These are phyloP conservation scores for Kwoniella heveanensis DNA, from an alignment of 768 basidiomycete genomes.

Conservation along the genomic window DNA sequence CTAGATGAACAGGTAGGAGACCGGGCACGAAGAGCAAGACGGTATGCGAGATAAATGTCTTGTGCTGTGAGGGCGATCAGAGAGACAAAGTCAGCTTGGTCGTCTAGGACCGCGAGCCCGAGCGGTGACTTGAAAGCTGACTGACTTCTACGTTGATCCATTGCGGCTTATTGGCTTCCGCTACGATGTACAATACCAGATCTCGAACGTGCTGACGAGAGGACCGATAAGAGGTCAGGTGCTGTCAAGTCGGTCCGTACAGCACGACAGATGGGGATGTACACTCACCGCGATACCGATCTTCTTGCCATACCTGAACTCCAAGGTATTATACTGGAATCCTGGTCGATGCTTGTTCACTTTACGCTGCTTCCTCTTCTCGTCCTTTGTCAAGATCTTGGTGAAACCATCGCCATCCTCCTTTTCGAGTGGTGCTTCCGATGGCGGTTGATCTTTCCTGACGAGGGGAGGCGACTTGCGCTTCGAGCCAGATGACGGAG, in stretches of 20 bases:
- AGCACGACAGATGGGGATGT: background rate
- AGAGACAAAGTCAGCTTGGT: too few relatives aligned
- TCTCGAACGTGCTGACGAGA: slow-evolving; percentile 77
- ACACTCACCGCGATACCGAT: slow-evolving; percentile 79
- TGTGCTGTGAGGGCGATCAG: slow-evolving; percentile 62
- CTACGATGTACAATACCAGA: slow-evolving; percentile 75
- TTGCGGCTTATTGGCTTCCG: slow-evolving; percentile 78
- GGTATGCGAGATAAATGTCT: slow-evolving; percentile 71
- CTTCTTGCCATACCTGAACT: slow-evolving; percentile 75
- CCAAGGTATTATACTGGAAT: slow-evolving; percentile 78
- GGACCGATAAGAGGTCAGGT: background rate
- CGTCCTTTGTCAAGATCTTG: slow-evolving; percentile 47
- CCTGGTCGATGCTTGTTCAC: slow-evolving; percentile 65
- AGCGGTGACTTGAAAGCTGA: too few relatives aligned
- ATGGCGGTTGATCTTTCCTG: slow-evolving; percentile 3
- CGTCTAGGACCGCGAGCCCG: too few relatives aligned
- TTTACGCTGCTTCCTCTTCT: slow-evolving; percentile 49
- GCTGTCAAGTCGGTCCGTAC: too few relatives aligned
- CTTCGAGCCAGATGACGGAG: background rate
- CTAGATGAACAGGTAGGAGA: slow-evolving; percentile 68
- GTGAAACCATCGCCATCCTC: slow-evolving; percentile 45
- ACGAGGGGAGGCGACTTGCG: slow-evolving; percentile 12
- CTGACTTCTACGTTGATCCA: slow-evolving; percentile 90
- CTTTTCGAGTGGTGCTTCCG: background rate
- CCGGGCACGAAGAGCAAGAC: slow-evolving; percentile 85